Evolutionary conservation across 106 monocot species (phyloP).

Genomic region (Phalaenopsis aphrodite): DNA sequence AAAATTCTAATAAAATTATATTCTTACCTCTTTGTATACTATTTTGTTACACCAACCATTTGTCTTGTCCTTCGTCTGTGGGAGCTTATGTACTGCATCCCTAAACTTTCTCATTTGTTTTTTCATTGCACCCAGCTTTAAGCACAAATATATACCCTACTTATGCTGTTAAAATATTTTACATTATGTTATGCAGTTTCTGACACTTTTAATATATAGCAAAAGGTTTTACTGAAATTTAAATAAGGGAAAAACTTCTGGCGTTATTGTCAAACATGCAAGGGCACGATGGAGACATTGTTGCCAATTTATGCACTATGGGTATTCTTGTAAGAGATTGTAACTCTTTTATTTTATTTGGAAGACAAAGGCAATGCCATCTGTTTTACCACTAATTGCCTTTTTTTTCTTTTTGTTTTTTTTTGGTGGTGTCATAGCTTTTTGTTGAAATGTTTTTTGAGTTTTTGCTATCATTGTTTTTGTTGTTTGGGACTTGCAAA

Average conservation of each 20-base stretch:
- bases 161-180: background rate
- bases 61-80: background rate
- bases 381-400: background rate
- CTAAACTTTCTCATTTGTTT: background rate
- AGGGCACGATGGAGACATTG: background rate
- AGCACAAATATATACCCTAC: background rate
- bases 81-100: background rate
- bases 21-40: background rate
- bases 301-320: background rate
- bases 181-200: background rate
- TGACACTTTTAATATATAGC: background rate
- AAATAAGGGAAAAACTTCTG: background rate
- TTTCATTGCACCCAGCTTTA: background rate
- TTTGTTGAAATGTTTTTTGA: background rate
- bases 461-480: background rate
- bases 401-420: background rate
- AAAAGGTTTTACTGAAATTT: background rate
- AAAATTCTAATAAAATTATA: background rate
- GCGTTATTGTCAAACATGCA: background rate
- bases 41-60: background rate
- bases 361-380: background rate
- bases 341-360: background rate
- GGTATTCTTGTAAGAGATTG: background rate
- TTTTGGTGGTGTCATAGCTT: background rate
- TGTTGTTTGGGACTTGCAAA: background rate